These are phyloP conservation scores for Recurvomyces mirabilis DNA, from an alignment of 495 filamentous ascomycete genomes.

Conservation along the genomic window DNA sequence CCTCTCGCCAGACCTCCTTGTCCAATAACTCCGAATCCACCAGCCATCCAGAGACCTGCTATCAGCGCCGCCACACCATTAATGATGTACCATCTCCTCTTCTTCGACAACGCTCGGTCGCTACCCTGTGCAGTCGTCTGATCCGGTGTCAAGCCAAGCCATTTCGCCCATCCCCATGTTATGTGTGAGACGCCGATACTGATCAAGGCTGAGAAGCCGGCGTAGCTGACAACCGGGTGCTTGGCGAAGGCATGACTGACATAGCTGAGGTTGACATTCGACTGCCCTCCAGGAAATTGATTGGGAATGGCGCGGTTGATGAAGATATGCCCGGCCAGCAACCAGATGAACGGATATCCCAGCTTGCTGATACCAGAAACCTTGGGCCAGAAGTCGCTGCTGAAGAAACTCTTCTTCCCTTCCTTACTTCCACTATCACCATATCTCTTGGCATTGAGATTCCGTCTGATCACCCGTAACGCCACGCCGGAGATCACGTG, in stretches of 20 bases:
- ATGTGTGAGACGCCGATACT: slow-evolving; percentile 64
- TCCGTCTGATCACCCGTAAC: slow-evolving; percentile 61
- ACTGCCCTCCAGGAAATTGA: slow-evolving; percentile 67
- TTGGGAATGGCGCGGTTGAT: slow-evolving; percentile 63
- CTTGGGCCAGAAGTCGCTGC: slow-evolving; percentile 44
- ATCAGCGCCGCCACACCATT: slow-evolving; percentile 49
- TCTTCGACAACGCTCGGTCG: slow-evolving; percentile 40
- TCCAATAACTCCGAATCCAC: slow-evolving; percentile 66
- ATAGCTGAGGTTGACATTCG: slow-evolving; percentile 67
- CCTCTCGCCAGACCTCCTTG: slow-evolving; percentile 56
- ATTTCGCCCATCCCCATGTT: slow-evolving; percentile 70
- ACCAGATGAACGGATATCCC: slow-evolving; percentile 53
- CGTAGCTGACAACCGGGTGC: slow-evolving; percentile 50
- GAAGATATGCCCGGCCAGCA: slow-evolving; percentile 56
- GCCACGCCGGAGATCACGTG: slow-evolving; percentile 57
- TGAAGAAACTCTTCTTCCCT: slow-evolving; percentile 29
- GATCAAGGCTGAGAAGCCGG: slow-evolving; percentile 57
- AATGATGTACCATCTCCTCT: slow-evolving; percentile 57
- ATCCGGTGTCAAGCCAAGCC: slow-evolving; percentile 46
- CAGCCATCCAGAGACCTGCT: slow-evolving; percentile 63
- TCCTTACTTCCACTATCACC: slow-evolving; percentile 44
- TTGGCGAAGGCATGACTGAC: slow-evolving; percentile 76
- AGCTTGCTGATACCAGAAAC: slow-evolving; percentile 53
- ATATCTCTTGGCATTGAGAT: slow-evolving; percentile 56
- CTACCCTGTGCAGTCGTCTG: slow-evolving; percentile 38